Conservation (phyloP, 192 early-diverging fungal species). For the Coemansia sp. region DNA sequence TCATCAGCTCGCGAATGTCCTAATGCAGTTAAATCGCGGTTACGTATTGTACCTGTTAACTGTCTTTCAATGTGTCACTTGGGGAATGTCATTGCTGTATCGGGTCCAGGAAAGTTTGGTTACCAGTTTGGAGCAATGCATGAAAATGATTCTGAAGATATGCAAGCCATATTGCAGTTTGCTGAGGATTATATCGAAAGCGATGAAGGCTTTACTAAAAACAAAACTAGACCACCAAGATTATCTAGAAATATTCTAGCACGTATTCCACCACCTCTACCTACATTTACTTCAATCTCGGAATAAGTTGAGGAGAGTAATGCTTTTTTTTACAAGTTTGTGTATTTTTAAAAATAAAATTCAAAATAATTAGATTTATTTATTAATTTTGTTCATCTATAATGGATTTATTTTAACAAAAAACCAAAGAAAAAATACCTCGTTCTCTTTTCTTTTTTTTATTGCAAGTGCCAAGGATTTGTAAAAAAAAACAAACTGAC, state of each 20-base stretch:
- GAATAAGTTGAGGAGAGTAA: constrained; percentile 30
- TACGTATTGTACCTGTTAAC: constrained; percentile 48
- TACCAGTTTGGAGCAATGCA: constrained; percentile 52
- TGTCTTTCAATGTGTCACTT: constrained; percentile 49
- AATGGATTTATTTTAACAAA: too few relatives aligned
- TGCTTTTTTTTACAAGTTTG: background rate
- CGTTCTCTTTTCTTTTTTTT: too few relatives aligned
- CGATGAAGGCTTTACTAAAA: constrained; percentile 43
- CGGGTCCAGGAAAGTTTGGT: constrained; percentile 43
- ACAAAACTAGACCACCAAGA: constrained; percentile 36
- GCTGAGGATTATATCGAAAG: constrained; percentile 52
- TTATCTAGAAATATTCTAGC: constrained; percentile 44
- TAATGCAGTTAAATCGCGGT: constrained; percentile 39
- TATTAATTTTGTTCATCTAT: too few relatives aligned
- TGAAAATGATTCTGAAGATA: constrained; percentile 47
- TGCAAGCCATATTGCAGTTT: constrained; percentile 50
- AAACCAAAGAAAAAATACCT: too few relatives aligned
- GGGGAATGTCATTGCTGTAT: constrained; percentile 43
- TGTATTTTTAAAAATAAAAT: too few relatives aligned
- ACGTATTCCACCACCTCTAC: constrained; percentile 40
- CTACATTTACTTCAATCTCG: constrained; percentile 34
- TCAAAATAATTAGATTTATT: too few relatives aligned
- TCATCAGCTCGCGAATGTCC: constrained; percentile 33
- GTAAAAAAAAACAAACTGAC: too few relatives aligned
- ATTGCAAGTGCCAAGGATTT: too few relatives aligned